Conservation (phyloP, 2,329 filamentous ascomycete species). For the Hypoxylon sp. region DNA sequence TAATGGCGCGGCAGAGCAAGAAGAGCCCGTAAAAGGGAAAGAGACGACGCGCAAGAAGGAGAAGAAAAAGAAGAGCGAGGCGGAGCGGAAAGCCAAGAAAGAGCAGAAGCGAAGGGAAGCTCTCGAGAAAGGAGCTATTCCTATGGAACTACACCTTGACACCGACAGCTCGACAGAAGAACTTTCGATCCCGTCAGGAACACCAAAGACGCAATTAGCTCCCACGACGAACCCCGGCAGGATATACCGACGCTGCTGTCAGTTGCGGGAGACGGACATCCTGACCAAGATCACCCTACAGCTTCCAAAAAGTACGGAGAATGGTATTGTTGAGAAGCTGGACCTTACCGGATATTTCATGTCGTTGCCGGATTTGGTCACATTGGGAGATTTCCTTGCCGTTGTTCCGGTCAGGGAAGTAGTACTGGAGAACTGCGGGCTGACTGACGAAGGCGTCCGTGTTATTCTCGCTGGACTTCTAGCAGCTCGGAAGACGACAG, state of each 20-base stretch:
- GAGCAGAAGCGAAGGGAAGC: conserved; percentile 88
- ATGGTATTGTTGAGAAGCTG: conserved; percentile 84
- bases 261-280: conserved; percentile 91
- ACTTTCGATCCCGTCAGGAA: conserved; percentile 46
- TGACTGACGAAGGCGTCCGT: conserved; percentile 88
- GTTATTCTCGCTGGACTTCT: conserved; percentile 89
- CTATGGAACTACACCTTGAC: conserved; percentile 83
- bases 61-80: conserved; percentile 95
- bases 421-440: conserved; percentile 85
- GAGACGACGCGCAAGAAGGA: conserved; percentile 82
- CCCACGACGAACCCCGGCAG: conserved; percentile 92
- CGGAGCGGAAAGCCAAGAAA: conserved; percentile 91
- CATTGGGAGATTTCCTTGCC: conserved; percentile 92
- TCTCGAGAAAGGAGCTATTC: conserved; percentile 87
- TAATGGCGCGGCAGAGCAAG: conserved; percentile 49
- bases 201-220: conserved; percentile 69
- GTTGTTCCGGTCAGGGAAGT: conserved; percentile 92
- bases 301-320: conserved; percentile 77
- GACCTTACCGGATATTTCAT: conserved; percentile 89
- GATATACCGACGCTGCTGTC: conserved; percentile 95
- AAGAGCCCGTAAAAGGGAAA: conserved; percentile 53
- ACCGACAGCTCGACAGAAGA: conserved; percentile 68
- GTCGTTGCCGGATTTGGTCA: conserved; percentile 85
- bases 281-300: conserved; percentile 93
- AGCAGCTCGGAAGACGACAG: conserved; percentile 78